Conservation (phyloP, 805 yeast species). For the Limtongia smithiae region DNA sequence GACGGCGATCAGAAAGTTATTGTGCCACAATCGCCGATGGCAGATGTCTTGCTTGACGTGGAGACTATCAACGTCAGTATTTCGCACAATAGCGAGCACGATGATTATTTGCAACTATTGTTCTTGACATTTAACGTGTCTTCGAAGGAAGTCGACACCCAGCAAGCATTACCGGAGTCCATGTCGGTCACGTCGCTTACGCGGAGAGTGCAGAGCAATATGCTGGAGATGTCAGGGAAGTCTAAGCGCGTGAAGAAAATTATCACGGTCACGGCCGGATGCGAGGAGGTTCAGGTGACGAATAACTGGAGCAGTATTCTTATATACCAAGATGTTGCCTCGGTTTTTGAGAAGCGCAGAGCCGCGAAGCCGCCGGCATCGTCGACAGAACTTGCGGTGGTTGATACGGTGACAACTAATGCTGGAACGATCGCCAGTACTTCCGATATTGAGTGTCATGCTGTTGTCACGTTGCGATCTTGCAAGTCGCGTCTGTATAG, state of each 20-base stretch:
- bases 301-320: conserved; percentile 11
- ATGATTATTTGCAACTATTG: conserved; percentile 37
- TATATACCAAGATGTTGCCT: conserved; percentile 8
- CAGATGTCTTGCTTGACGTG: conserved; percentile 34
- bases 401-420: background rate
- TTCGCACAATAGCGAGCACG: conserved; percentile 35
- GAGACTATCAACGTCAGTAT: conserved; percentile 37
- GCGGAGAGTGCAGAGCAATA: too few relatives aligned
- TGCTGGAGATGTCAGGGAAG: too few relatives aligned
- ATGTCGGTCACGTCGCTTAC: background rate
- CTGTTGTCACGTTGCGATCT: conserved; percentile 10
- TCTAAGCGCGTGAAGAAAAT: background rate
- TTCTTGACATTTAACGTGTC: conserved; percentile 32
- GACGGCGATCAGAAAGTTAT: conserved; percentile 29
- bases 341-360: conserved; percentile 2
- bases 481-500: conserved; percentile 7
- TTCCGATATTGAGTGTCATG: conserved; percentile 4
- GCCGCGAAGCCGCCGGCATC: background rate
- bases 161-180: background rate
- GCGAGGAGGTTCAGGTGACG: conserved; percentile 19
- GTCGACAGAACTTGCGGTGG: background rate
- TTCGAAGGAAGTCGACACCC: background rate
- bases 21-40: conserved; percentile 8
- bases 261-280: conserved; percentile 8
- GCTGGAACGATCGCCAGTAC: background rate